Evolutionary conservation across 2,329 filamentous ascomycete genomes (phyloP).

Genomic region (Phialophora chinensis): DNA sequence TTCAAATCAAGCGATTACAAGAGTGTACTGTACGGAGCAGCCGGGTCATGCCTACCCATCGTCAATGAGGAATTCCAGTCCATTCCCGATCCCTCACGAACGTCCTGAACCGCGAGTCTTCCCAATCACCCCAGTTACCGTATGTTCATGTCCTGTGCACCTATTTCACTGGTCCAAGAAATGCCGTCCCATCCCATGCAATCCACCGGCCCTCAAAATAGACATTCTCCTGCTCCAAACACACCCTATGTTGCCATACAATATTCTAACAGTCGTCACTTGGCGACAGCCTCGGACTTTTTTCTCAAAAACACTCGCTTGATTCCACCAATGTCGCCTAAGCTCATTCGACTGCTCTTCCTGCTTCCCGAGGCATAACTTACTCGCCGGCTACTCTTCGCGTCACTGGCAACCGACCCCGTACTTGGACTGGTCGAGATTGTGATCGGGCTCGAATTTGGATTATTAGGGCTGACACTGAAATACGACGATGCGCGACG

Average conservation of each 20-base stretch:
- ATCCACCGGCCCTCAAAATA: neutral
- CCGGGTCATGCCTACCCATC: neutral
- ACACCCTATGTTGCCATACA: neutral
- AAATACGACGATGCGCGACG: conserved; percentile 27
- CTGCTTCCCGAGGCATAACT: conserved; percentile 19
- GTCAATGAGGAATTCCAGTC: neutral
- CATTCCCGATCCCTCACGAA: neutral
- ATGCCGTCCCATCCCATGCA: neutral
- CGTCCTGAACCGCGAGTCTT: neutral
- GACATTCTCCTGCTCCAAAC: neutral
- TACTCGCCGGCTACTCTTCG: conserved; percentile 17
- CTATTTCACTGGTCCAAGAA: neutral
- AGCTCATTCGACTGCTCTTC: conserved; percentile 33
- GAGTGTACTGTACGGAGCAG: neutral
- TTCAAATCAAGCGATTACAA: neutral
- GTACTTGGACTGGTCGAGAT: conserved; percentile 27
- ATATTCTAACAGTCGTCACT: neutral
- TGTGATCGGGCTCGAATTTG: conserved; percentile 25
- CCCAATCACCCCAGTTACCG: neutral
- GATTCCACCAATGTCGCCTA: conserved; percentile 39
- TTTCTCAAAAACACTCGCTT: conserved; percentile 39
- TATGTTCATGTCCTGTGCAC: neutral
- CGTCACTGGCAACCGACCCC: conserved; percentile 19
- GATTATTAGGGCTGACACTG: conserved; percentile 20
- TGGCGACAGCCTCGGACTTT: conserved; percentile 29